Conservation (phyloP, 805 yeast genomes). For the Lipomyces sp. region DNA sequence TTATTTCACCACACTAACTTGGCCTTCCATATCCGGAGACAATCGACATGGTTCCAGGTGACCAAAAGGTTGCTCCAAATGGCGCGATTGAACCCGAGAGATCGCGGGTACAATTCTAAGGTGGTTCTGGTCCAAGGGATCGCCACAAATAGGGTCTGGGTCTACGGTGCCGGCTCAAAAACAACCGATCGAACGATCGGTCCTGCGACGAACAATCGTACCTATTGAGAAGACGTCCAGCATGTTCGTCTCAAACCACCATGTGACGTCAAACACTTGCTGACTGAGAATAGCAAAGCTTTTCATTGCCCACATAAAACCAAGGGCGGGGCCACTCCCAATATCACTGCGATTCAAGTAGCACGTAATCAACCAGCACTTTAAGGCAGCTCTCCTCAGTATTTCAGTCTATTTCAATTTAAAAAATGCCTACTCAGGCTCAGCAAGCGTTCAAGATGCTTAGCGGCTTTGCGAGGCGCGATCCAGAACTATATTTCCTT, state of each 20-base stretch:
- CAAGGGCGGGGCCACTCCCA: neutral
- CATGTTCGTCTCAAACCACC: neutral
- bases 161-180: neutral
- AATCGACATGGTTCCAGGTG: neutral
- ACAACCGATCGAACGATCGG: neutral
- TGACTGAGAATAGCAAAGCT: neutral
- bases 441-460: constrained; percentile 6
- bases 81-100: neutral
- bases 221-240: neutral
- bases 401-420: neutral
- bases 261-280: neutral
- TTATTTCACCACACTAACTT: neutral
- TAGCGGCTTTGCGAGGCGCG: constrained; percentile 27
- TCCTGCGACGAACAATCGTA: neutral
- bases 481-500: constrained; percentile 31
- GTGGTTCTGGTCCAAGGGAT: neutral
- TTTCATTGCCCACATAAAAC: neutral
- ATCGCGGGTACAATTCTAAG: neutral
- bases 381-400: neutral
- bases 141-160: neutral
- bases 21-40: neutral
- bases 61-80: neutral
- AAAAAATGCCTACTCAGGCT: neutral
- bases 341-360: too few relatives aligned
- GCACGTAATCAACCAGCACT: too few relatives aligned